Conservation (phyloP, 768 basidiomycete genomes). For the Clitopilus passeckerianus region DNA sequence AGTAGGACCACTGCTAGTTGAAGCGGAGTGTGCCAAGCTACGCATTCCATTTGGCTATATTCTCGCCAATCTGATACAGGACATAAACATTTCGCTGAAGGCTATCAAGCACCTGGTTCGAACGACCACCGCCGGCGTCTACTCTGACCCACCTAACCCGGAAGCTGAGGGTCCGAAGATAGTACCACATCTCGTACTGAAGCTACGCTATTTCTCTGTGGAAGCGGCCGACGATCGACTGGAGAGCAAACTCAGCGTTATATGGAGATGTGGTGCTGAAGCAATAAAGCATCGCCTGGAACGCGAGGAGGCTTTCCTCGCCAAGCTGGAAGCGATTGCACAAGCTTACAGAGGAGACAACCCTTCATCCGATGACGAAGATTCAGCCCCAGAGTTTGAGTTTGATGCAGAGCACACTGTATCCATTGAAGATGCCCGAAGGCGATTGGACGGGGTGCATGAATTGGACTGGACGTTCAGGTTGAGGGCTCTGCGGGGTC, state of each 20-base stretch:
- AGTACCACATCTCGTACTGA: conserved; percentile 58
- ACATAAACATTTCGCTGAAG: conserved; percentile 65
- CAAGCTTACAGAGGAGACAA: conserved; percentile 16
- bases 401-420: conserved; percentile 65
- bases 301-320: conserved; percentile 76
- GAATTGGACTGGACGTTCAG: conserved; percentile 69
- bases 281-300: conserved; percentile 68
- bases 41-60: conserved; percentile 78
- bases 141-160: conserved; percentile 55
- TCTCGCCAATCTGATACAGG: conserved; percentile 71
- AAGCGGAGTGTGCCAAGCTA: conserved; percentile 64
- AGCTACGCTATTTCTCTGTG: conserved; percentile 55
- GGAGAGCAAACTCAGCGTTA: conserved; percentile 70
- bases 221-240: conserved; percentile 85
- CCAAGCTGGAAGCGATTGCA: conserved; percentile 68
- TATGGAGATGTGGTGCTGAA: conserved; percentile 66
- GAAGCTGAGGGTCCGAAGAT: conserved; percentile 67
- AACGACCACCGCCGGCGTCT: conserved; percentile 48
- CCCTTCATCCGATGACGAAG: conserved; percentile 21
- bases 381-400: conserved; percentile 43
- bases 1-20: conserved; percentile 39
- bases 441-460: conserved; percentile 64
- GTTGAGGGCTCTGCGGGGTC: conserved; percentile 38
- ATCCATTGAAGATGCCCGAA: conserved; percentile 65
- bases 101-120: conserved; percentile 62